A percentile compares a stretch with the other conserved stretches of the same genome.
These are phyloP conservation scores for Ogataea minuta DNA, from an alignment of 805 yeast genomes.

Conservation along the genomic window DNA sequence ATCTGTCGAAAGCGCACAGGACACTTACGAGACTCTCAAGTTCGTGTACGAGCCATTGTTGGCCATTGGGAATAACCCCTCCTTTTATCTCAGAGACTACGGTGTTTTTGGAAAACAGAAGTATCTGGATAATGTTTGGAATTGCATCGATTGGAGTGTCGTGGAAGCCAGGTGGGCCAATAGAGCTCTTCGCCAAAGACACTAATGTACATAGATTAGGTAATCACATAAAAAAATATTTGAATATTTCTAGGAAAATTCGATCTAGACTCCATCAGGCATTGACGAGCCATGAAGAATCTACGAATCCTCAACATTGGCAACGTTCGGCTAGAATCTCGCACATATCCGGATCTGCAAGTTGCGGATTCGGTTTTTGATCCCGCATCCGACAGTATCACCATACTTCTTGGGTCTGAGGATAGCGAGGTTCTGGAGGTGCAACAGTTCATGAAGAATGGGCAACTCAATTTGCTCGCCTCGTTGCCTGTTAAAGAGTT, in stretches of 20 bases:
- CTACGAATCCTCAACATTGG: slow-evolving; percentile 49
- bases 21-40: slow-evolving; percentile 41
- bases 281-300: slow-evolving; percentile 30
- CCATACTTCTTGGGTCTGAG: slow-evolving; percentile 55
- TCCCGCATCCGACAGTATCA: slow-evolving; percentile 67
- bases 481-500: slow-evolving; percentile 50
- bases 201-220: slow-evolving; percentile 14
- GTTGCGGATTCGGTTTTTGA: slow-evolving; percentile 61
- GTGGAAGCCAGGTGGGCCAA: slow-evolving; percentile 45
- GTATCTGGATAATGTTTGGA: slow-evolving; percentile 74
- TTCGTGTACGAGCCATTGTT: slow-evolving; percentile 53
- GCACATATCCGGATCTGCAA: slow-evolving; percentile 64
- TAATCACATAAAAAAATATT: slow-evolving; percentile 11
- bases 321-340: slow-evolving; percentile 47
- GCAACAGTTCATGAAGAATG: slow-evolving; percentile 70
- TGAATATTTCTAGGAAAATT: slow-evolving; percentile 1
- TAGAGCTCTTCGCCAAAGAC: slow-evolving; percentile 12
- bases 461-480: slow-evolving; percentile 56
- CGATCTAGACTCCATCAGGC: neutral
- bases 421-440: slow-evolving; percentile 64
- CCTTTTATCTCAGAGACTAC: slow-evolving; percentile 67
- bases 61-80: slow-evolving; percentile 71
- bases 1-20: slow-evolving; percentile 40
- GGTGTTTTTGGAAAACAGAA: slow-evolving; percentile 74
- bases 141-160: slow-evolving; percentile 80